These are phyloP conservation scores for Kodamaea plutei DNA, from an alignment of 1,139 yeast species.

Conservation along the genomic window DNA sequence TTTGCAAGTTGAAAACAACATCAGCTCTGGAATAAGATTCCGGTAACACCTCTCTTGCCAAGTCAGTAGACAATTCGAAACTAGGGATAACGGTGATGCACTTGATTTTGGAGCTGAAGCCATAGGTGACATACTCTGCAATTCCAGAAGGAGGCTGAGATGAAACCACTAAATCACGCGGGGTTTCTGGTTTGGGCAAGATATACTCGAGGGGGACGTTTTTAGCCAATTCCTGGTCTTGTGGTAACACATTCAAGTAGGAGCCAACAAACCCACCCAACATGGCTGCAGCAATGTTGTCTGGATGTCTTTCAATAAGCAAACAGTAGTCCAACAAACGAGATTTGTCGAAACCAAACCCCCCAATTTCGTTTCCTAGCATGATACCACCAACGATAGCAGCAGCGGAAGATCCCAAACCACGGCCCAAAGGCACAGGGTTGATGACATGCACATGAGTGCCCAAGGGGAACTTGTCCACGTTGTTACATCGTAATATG, in stretches of 20 bases:
- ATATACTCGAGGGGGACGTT: constrained; percentile 83
- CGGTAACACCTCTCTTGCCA: constrained; percentile 86
- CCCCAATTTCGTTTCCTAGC: constrained; percentile 81
- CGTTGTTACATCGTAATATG: constrained; percentile 76
- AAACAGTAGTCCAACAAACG: constrained; percentile 91
- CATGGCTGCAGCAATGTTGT: constrained; percentile 97
- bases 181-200: constrained; percentile 63
- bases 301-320: constrained; percentile 98
- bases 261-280: constrained; percentile 98
- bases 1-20: constrained; percentile 75
- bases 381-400: constrained; percentile 98
- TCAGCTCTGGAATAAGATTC: constrained; percentile 73
- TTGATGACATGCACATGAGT: constrained; percentile 78
- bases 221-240: constrained; percentile 65
- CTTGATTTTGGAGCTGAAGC: constrained; percentile 76
- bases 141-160: constrained; percentile 71
- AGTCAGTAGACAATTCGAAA: constrained; percentile 91
- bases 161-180: constrained; percentile 44
- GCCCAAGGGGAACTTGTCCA: constrained; percentile 73
- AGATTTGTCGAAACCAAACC: constrained; percentile 65
- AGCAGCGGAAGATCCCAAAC: constrained; percentile 97
- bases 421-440: constrained; percentile 95
- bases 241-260: constrained; percentile 73
- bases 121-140: constrained; percentile 85
- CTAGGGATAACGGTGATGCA: constrained; percentile 91